Base-by-base conservation (phyloP, 345 rosid species). In the Arabidopsis suecica region DNA sequence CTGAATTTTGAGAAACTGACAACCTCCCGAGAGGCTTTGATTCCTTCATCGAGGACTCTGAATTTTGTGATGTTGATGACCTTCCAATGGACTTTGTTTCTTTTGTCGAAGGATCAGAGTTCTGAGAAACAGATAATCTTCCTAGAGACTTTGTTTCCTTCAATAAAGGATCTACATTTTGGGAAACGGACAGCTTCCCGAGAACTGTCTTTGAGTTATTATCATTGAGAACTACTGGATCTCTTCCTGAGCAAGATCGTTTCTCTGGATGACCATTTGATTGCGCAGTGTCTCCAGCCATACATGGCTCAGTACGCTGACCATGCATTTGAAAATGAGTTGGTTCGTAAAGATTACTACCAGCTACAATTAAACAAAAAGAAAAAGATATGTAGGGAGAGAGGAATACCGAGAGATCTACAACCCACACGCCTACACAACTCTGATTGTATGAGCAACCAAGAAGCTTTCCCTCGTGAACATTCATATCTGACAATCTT, bases 381-480 rank as follows among this genome's bases (percentile, higher is more conserved):
- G 11, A 12, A 9, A 40, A 9, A 56, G 42, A 5, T 2, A 5
- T 9, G 34, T 32, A 74, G 51, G 50, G 45, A 66, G 66, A 6
- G 70, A 59, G 65, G 44, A 65, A 75, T 91, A 94, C 98, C 89
- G 95, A 87, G 84, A 91, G 88, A 79, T 91, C 98, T 40, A 88
- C 98, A 74, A 94, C 98, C 98, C 98, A 94, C 47, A 94, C 96
- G 78, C 97, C 98, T 20, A 94, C 98, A 72, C 98, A 94, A 74
- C 89, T 94, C 81, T 94, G 98, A 80, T 95, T 95, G 79, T 85
- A 92, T 10, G 99, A 95, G 89, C 99, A 95, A 58, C 96, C 97
- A 66, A 95, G 97, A 73, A 95, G 99, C 86, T 95, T 95, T 53
- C 97, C 99, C 80, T 92, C 98, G 30, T 91, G 93, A 75, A 95